Evolutionary conservation across 2,329 filamentous ascomycete genomes (phyloP), one percentile per base, ranked within the genome.

Genomic region (Aspergillus texensis): DNA sequence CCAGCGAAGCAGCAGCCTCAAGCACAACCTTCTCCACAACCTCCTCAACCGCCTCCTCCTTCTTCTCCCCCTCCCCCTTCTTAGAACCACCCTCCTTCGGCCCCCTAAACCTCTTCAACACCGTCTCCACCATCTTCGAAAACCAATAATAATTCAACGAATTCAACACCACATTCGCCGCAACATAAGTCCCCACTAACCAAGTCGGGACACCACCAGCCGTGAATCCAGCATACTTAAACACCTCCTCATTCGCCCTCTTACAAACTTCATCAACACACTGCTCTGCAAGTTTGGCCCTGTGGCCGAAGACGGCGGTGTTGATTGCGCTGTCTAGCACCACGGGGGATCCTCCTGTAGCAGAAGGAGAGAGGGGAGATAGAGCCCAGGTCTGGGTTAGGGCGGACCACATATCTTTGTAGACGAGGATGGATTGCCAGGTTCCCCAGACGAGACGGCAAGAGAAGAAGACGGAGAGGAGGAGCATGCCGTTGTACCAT

Each of bases 81-180:
- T 41, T 19, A 9, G 16, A 19, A 4, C 67, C 68, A 50, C 74
- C 48, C 60, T 62, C 58, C 46, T 69, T 63, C 11, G 76, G 74
- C 21, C 69, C 68, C 21, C 85, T 82, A 73, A 90, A 90, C 54
- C 88, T 80, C 74, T 87, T 89, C 67, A 86, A 78, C 28, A 90
- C 85, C 11, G 88, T 86, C 70, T 86, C 83, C 55, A 90, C 85
- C 88, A 90, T 90, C 79, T 89, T 88, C 63, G 81, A 81, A 72
- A 89, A 89, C 88, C 88, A 90, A 77, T 84, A 89, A 74, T 86
- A 85, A 71, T 90, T 90, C 61, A 90, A 74, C 28, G 81, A 79
- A 71, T 89, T 89, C 58, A 90, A 81, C n/a, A 83, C 80, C 34
- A 89, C 54, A 69, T 89, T 90, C 24, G 83, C 83, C 9, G 79